Evolutionary conservation across 2,329 filamentous ascomycete genomes (phyloP).

Genomic region (Trichoderma atroviride): DNA sequence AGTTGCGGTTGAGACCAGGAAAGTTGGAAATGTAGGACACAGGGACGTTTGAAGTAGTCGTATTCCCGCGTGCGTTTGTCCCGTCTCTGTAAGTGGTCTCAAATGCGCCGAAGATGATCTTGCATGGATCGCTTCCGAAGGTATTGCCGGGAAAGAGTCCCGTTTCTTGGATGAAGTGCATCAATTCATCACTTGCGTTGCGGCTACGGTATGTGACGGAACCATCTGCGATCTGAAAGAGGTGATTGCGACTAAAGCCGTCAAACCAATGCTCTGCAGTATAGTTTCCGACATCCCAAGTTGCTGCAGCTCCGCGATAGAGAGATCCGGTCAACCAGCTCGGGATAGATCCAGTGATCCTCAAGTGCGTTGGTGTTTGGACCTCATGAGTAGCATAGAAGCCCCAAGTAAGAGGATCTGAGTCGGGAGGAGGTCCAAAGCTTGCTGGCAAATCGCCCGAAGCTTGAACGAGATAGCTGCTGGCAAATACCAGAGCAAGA

Average conservation of each 20-base stretch:
- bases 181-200: neutral
- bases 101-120: neutral
- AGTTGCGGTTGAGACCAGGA: neutral
- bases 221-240: neutral
- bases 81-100: neutral
- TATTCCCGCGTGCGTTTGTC: neutral
- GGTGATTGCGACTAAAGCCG: neutral
- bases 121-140: neutral
- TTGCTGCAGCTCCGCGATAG: neutral
- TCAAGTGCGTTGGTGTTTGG: neutral
- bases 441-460: neutral
- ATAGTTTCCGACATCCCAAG: neutral
- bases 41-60: neutral
- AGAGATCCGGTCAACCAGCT: neutral
- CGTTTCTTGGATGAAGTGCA: neutral
- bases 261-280: neutral
- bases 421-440: neutral
- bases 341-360: neutral
- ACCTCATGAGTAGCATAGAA: neutral
- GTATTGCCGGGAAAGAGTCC: neutral
- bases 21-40: neutral
- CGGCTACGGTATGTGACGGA: neutral
- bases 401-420: neutral
- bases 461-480: neutral
- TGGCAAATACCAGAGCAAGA: neutral